Base-by-base conservation (phyloP, 108 stramenopile genomes). In the Nitzschia putrida region DNA sequence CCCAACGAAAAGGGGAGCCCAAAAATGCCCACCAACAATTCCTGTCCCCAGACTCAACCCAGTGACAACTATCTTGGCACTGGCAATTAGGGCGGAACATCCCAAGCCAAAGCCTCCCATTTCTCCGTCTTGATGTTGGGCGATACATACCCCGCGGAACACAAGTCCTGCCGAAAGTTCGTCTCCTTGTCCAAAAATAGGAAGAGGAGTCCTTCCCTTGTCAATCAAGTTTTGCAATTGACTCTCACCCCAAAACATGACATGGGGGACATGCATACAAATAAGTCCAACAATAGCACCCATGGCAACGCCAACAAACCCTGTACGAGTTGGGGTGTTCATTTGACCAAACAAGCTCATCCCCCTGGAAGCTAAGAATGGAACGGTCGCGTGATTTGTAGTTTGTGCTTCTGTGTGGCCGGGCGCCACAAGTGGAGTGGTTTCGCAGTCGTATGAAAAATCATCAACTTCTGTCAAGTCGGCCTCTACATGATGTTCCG, bases 201-300 rank as follows among this genome's bases (percentile, higher is more conserved):
- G 85, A n/a, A 86, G 69, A 9, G 85, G 85, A 5, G 85, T 86
- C 34, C 69, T 65, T 52, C 85, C 82, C 61, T 78, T 82, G 73
- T 86, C 85, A 57, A 86, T 86, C 70, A 86, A 73, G 44, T 69
- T 83, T 56, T 86, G 85, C 18, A 86, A 63, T 58, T 86, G 85
- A 29, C 81, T 81, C 56, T 86, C 85, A 8, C 85, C 85, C 85
- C 85, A 86, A 68, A 86, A 86, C 79, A 86, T 56, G 16, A 66
- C 61, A 50, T 86, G 85, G 7, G 85, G 85, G 38, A 86, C 26
- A 68, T 79, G 78, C 56, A 86, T 81, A 14, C 79, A 76, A n/a
- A 68, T 75, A 13, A 78, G 18, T 8, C 85, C 85, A 41, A 77
- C 76, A 3, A 77, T 5, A 55, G 42, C 49, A 57, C 85, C 85